Evolutionary conservation across 2,329 filamentous ascomycete genomes (phyloP).

Genomic region (Scopulariopsis brevicaulis): DNA sequence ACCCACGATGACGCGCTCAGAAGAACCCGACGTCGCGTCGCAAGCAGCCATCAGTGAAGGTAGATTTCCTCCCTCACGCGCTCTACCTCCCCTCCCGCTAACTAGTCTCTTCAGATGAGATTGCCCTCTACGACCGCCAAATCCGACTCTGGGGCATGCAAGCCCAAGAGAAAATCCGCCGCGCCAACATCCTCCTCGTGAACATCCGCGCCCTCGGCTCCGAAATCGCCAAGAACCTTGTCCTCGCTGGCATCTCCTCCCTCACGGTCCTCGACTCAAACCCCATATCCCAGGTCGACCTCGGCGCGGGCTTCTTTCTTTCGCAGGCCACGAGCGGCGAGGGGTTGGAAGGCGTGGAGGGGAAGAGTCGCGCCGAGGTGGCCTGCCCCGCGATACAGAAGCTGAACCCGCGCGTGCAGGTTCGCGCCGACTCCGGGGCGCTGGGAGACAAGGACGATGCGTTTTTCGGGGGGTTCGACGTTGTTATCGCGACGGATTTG

Average conservation of each 20-base stretch:
- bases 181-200: constrained; percentile 80
- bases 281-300: constrained; percentile 63
- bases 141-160: constrained; percentile 96
- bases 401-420: constrained; percentile 78
- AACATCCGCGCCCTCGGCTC: constrained; percentile 80
- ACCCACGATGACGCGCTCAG: neutral
- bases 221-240: constrained; percentile 95
- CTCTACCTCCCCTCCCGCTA: neutral
- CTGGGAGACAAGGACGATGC: constrained; percentile 56
- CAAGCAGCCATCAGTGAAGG: constrained; percentile 19
- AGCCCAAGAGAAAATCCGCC: constrained; percentile 86
- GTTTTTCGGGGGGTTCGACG: constrained; percentile 71
- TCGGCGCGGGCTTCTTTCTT: constrained; percentile 77
- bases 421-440: constrained; percentile 58
- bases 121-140: constrained; percentile 93
- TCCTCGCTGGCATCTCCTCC: constrained; percentile 83
- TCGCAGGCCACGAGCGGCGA: constrained; percentile 16
- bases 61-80: constrained; percentile 9
- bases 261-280: constrained; percentile 80
- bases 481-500: constrained; percentile 84
- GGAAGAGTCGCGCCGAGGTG: constrained; percentile 75
- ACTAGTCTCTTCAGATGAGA: constrained; percentile 55
- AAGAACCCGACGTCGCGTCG: neutral
- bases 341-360: constrained; percentile 47
- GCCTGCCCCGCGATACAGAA: constrained; percentile 67